Conservation (phyloP, 441 rosid species). For the Kokia cookei region DNA sequence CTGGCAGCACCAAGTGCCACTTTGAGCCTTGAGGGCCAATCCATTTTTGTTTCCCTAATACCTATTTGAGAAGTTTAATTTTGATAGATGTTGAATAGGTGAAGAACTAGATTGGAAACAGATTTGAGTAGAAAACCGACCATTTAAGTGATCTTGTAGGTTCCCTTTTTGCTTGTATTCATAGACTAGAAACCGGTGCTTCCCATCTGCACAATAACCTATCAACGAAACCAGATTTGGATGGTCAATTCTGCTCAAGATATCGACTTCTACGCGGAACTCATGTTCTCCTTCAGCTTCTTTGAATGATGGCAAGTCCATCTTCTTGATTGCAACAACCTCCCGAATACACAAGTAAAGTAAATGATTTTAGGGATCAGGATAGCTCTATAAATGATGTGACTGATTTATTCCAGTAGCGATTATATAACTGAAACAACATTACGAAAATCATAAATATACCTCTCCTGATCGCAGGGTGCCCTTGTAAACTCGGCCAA, state of each 20-base stretch:
- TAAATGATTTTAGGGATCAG: background rate
- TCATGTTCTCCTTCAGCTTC: conserved; percentile 87
- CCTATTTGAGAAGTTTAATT: conserved; percentile 33
- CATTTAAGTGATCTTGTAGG: conserved; percentile 90
- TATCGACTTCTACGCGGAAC: conserved; percentile 89
- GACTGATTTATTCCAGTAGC: background rate
- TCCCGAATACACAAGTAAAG: conserved; percentile 20
- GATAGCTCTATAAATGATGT: background rate
- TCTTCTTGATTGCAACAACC: conserved; percentile 95
- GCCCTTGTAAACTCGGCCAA: conserved; percentile 84
- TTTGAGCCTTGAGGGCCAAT: conserved; percentile 75
- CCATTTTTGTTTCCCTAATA: conserved; percentile 67
- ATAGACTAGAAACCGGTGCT: conserved; percentile 82
- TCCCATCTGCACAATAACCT: conserved; percentile 90
- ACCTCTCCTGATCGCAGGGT: conserved; percentile 79
- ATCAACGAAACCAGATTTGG: conserved; percentile 80
- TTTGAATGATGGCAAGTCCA: conserved; percentile 76
- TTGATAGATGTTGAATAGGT: conserved; percentile 3
- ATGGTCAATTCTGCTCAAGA: conserved; percentile 87
- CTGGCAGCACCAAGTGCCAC: conserved; percentile 44
- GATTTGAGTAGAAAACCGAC: conserved; percentile 31
- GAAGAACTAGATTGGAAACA: background rate
- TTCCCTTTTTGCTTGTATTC: conserved; percentile 86
- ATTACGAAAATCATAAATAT: background rate
- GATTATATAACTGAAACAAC: background rate